Base-by-base conservation (phyloP, 1,139 yeast genomes). In the Yamadazyma friedrichii region DNA sequence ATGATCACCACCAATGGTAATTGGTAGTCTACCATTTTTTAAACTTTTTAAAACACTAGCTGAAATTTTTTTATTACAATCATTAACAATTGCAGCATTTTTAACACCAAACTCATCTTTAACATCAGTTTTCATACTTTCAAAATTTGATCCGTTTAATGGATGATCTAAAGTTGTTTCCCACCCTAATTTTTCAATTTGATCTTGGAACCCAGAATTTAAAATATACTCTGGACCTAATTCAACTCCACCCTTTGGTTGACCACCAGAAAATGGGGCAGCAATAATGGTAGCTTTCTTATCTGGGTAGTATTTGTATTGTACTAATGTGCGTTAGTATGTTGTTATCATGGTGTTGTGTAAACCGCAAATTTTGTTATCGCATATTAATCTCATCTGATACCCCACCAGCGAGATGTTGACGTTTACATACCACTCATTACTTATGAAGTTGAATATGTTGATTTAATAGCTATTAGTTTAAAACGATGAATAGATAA, bases 221-320 rank as follows among this genome's bases (percentile, higher is more conserved):
- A 88, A 62, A 48, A 91, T 72, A 59, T 79, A 84, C 47, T 82
- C 78, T n/a, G 98, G 98, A 24, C 97, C 98, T 44, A 82, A 77
- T 56, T 91, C 98, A 31, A 91, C 97, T 42, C 98, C 98, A 28
- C 84, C 79, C 56, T 87, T 86, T 40, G 91, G 94, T 64, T 91
- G 98, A 44, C 98, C 98, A n/a, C 97, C 98, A 29, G 91, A 82
- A 61, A 89, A 89, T 40, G 97, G 96, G 0, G 96, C 96, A 22
- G 83, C 73, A 50, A 89, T 78, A 42, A 89, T 67, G 15, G 88
- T 75, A 25, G 80, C 77, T 45, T 78, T 70, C 51, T 74, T 80
- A 35, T 70, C 57, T 38, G 80, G 73, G 54, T 75, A 76, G 56
- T 67, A 79, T 49, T 78, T 76, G 68, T 73, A 83, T 43, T 56